Base-by-base conservation (phyloP, 1,139 yeast species). In the Suhomyces terraborum region DNA sequence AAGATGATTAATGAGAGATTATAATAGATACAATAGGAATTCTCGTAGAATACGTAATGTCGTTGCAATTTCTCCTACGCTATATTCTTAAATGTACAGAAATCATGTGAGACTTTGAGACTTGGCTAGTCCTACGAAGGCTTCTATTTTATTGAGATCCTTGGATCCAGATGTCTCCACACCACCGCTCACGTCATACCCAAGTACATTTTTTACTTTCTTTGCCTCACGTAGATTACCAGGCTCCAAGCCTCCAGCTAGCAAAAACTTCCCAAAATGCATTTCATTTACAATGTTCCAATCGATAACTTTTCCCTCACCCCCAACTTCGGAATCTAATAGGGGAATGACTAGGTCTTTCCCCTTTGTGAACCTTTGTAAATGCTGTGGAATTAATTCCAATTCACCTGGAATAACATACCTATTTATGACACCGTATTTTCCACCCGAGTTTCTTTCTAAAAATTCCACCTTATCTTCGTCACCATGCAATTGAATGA, bases 121-220 rank as follows among this genome's bases (percentile, higher is more conserved):
- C 25, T 34, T 34, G 3, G 36, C 36, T 17, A 34, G 19, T 16
- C 13, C 8, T 8, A 35, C 23, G 24, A 29, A 28, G 5, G 22
- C 18, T 23, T 28, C 38, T 10, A 35, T 29, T 23, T 88, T 88
- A 1, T 47, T 59, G 37, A 68, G 53, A 58, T 88, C 95, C 62
- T 91, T 93, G 3, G 54, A 61, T 4, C 95, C 96, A 16, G 59
- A 41, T 16, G 75, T 64, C 49, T 55, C 98, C 1, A 91, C 96
- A 1, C 98, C 98, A 10, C 97, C 93, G 57, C 96, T 85, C 7
- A 93, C 98, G 62, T 93, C 98, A 23, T 84, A 93, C 2, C 97
- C 98, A 31, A 81, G 58, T n/a, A 87, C 85, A 82, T 43, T 69
- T 53, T 59, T 35, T 67, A 69, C 35, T 41, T 45, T 33, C 61